Percentiles rank a stretch among this genome's conserved stretches.
These are phyloP conservation scores for Aegle marmelos DNA, from an alignment of 345 rosid genomes.

Conservation along the genomic window DNA sequence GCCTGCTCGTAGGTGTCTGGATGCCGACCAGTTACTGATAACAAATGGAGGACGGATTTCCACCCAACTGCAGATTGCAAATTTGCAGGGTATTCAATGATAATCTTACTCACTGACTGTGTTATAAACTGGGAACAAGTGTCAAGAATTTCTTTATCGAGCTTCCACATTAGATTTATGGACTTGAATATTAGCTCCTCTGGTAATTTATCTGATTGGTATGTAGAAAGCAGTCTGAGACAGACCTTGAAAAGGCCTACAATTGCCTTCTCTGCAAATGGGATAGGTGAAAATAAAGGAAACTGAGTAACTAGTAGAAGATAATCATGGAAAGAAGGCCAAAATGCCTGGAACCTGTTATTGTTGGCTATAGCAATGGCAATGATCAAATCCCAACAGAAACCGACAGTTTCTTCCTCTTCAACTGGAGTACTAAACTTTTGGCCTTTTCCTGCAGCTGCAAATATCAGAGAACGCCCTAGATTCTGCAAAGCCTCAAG, in stretches of 20 bases:
- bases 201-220: conserved; percentile 40
- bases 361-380: conserved; percentile 48
- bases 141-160: conserved; percentile 82
- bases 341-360: conserved; percentile 52
- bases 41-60: conserved; percentile 71
- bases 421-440: conserved; percentile 85
- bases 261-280: conserved; percentile 74
- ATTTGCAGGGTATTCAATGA: conserved; percentile 54
- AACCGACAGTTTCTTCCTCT: conserved; percentile 81
- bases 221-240: conserved; percentile 48
- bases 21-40: conserved; percentile 66
- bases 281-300: conserved; percentile 77
- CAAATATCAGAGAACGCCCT: conserved; percentile 76
- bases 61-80: conserved; percentile 71
- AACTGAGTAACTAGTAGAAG: conserved; percentile 62
- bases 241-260: conserved; percentile 66
- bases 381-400: conserved; percentile 78
- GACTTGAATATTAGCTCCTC: conserved; percentile 82
- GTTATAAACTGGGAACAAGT: conserved; percentile 58
- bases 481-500: conserved; percentile 56
- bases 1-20: conserved; percentile 72
- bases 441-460: conserved; percentile 94
- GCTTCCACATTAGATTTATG: conserved; percentile 80
- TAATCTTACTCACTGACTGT: conserved; percentile 57
- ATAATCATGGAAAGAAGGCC: conserved; percentile 73